Conservation (phyloP, 208 protist species). For the Trypanosoma melophagium region DNA sequence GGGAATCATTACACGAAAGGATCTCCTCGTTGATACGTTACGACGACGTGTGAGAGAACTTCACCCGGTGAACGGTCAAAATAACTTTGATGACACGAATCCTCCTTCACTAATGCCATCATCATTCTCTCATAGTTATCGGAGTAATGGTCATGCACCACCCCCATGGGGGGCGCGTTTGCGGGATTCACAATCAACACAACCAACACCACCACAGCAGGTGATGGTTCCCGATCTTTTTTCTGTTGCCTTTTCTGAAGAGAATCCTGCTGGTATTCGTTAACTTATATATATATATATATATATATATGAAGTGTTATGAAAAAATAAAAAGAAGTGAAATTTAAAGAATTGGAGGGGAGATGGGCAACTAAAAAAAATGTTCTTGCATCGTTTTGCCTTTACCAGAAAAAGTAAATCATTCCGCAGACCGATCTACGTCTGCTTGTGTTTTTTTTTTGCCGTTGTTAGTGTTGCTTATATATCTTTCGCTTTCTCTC, state of each 20-base stretch:
- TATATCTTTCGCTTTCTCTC: neutral
- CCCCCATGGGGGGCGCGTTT: neutral
- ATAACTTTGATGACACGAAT: neutral
- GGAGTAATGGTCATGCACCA: neutral
- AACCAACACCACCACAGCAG: no score
- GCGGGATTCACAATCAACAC: neutral
- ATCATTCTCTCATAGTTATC: neutral
- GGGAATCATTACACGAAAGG: slow-evolving; percentile 93
- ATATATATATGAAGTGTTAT: slow-evolving; percentile 5
- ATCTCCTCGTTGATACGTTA: slow-evolving; percentile 78
- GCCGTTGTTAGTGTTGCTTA: neutral
- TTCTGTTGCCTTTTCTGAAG: no score
- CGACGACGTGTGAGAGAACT: slow-evolving; percentile 51
- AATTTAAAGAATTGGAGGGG: neutral
- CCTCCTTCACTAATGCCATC: neutral
- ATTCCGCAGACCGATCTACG: neutral
- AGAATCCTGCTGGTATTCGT: neutral
- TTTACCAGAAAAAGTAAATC: no score
- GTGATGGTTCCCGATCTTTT: neutral
- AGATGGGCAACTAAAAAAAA: neutral
- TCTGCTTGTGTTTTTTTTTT: neutral
- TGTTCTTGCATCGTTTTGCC: no score
- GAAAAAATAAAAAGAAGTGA: neutral
- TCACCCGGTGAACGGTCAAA: slow-evolving; percentile 3
- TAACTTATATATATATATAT: slow-evolving; percentile 15